Conservation (phyloP, 108 stramenopile species). For the Skeletonema costatum region DNA sequence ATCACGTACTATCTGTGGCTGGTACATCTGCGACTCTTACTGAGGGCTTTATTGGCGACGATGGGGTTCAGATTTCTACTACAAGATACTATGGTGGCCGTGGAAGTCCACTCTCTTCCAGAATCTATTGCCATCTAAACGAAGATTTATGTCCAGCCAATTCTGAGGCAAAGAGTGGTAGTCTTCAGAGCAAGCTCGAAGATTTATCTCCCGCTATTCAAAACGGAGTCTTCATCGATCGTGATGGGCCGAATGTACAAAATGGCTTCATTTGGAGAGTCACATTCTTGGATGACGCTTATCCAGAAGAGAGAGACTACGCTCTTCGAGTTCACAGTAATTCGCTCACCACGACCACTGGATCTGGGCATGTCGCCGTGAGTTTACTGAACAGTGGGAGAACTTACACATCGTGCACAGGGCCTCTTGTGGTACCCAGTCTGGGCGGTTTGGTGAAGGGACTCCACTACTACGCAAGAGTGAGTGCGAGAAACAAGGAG, state of each 20-base stretch:
- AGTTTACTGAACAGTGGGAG: constrained; percentile 51
- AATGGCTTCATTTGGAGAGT: constrained; percentile 77
- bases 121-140: constrained; percentile 52
- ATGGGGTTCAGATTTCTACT: constrained; percentile 35
- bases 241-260: constrained; percentile 54
- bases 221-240: constrained; percentile 71
- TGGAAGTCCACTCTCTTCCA: constrained; percentile 46
- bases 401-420: constrained; percentile 56
- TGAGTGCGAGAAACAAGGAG: constrained; percentile 73
- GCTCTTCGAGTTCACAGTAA: constrained; percentile 44
- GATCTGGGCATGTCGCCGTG: constrained; percentile 33
- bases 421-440: constrained; percentile 66
- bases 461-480: constrained; percentile 75
- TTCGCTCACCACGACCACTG: constrained; percentile 33
- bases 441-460: constrained; percentile 69
- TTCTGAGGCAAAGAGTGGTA: constrained; percentile 52
- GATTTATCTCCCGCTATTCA: constrained; percentile 46
- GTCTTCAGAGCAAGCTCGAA: constrained; percentile 77
- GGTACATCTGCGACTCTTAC: constrained; percentile 34
- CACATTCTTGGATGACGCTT: constrained; percentile 82
- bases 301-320: constrained; percentile 53
- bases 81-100: constrained; percentile 62
- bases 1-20: constrained; percentile 44
- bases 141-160: constrained; percentile 34
- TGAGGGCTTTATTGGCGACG: constrained; percentile 28